These are phyloP conservation scores for Nidula niveotomentosa DNA, from an alignment of 1,284 basidiomycete genomes.

Conservation along the genomic window DNA sequence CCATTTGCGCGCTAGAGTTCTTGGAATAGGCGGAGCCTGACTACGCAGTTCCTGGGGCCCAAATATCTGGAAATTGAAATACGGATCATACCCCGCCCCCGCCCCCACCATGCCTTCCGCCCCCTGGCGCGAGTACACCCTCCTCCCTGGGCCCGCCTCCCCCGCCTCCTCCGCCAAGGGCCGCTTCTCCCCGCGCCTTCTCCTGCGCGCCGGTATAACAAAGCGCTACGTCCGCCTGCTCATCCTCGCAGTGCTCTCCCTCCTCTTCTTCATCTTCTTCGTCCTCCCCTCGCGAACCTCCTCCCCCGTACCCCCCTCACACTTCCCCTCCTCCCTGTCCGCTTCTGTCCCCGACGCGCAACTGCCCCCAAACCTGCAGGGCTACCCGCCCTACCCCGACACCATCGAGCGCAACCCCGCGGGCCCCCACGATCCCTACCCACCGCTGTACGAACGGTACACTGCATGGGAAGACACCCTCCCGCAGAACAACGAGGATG, in stretches of 20 bases:
- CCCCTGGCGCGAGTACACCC: too few relatives aligned
- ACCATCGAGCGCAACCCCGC: too few relatives aligned
- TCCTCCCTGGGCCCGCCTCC: background rate
- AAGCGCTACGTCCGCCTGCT: background rate
- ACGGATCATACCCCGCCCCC: too few relatives aligned
- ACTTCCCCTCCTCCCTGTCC: background rate
- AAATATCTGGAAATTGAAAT: too few relatives aligned
- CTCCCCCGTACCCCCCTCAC: background rate
- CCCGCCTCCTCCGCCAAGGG: background rate
- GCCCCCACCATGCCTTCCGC: too few relatives aligned
- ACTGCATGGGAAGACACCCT: conserved; percentile 41
- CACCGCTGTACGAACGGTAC: conserved; percentile 47
- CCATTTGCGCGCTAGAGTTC: too few relatives aligned
- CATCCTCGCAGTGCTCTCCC: background rate
- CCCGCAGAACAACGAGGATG: conserved; percentile 42
- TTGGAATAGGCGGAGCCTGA: too few relatives aligned
- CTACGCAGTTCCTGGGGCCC: too few relatives aligned
- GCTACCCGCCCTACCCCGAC: too few relatives aligned
- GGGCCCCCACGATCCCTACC: conserved; percentile 11
- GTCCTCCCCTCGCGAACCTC: background rate
- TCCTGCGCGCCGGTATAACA: background rate
- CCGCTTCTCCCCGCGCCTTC: background rate
- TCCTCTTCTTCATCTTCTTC: background rate
- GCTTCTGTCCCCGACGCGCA: background rate
- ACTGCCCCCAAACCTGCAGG: too few relatives aligned